Evolutionary conservation across 805 yeast genomes (phyloP).

Genomic region (Starmerella scarabaei): DNA sequence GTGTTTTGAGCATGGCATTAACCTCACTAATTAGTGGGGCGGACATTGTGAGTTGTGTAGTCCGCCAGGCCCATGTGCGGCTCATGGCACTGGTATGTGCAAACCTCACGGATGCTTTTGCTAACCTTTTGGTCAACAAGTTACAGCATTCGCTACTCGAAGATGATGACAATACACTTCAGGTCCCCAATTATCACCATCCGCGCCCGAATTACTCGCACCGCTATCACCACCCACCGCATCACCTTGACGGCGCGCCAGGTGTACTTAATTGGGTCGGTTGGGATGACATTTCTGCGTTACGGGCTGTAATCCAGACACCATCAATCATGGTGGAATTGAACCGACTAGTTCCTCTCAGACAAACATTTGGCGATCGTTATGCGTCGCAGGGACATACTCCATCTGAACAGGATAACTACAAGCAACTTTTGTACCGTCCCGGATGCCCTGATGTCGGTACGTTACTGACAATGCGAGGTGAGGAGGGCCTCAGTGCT

Average conservation of each 20-base stretch:
- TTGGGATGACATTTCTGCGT: slow-evolving; percentile 14
- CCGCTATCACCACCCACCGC: not conserved
- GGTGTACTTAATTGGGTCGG: slow-evolving; percentile 6
- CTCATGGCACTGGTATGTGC: slow-evolving; percentile 14
- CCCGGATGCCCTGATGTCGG: slow-evolving; percentile 11
- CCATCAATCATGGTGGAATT: slow-evolving; percentile 13
- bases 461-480: slow-evolving; percentile 9
- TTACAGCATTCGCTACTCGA: slow-evolving; percentile 1
- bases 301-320: slow-evolving; percentile 11
- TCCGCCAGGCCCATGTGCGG: slow-evolving; percentile 16
- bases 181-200: not conserved
- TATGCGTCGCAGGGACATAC: slow-evolving; percentile 6
- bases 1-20: slow-evolving; percentile 4
- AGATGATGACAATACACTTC: not conserved
- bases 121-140: not conserved
- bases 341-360: slow-evolving; percentile 11
- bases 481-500: slow-evolving; percentile 8
- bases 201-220: not conserved
- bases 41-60: slow-evolving; percentile 6
- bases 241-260: not conserved
- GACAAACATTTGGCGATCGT: not conserved
- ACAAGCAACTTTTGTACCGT: slow-evolving; percentile 8
- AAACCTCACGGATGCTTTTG: slow-evolving; percentile 8
- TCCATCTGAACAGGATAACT: slow-evolving; percentile 11
- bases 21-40: not conserved